Conservation (phyloP, 2,329 filamentous ascomycete species). For the Fusarium sp. region DNA sequence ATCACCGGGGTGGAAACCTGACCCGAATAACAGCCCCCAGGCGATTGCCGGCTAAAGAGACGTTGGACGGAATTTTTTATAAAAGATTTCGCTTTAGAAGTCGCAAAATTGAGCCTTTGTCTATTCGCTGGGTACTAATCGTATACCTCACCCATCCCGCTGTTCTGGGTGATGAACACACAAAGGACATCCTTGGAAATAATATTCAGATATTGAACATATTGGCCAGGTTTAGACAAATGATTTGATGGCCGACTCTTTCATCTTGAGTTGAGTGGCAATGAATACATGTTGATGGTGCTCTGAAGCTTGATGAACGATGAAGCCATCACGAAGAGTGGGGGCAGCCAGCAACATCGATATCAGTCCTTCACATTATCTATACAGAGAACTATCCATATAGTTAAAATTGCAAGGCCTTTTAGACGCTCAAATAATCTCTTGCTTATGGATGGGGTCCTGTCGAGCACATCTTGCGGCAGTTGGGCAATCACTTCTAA, state of each 20-base stretch:
- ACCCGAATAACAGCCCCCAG: background rate
- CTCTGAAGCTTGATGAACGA: background rate
- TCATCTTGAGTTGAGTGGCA: background rate
- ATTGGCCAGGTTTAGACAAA: accelerated
- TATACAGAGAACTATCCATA: background rate
- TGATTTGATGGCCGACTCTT: background rate
- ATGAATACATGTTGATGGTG: background rate
- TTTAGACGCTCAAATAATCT: background rate
- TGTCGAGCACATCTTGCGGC: background rate
- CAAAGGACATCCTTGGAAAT: background rate
- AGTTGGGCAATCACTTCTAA: background rate
- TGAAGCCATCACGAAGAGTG: background rate
- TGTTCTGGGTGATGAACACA: background rate
- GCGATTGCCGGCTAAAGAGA: background rate
- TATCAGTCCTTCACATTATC: background rate
- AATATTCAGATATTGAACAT: too few species aligned
- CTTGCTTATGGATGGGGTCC: background rate
- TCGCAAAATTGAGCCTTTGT: background rate
- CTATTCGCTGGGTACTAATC: background rate
- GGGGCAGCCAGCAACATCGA: background rate
- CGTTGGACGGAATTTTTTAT: background rate
- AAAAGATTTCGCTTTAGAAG: background rate
- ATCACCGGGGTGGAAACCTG: background rate
- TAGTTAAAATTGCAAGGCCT: background rate
- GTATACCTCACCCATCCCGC: background rate